Base-by-base conservation (phyloP, 2,329 filamentous ascomycete genomes). In the Waltergamsia citrina region DNA sequence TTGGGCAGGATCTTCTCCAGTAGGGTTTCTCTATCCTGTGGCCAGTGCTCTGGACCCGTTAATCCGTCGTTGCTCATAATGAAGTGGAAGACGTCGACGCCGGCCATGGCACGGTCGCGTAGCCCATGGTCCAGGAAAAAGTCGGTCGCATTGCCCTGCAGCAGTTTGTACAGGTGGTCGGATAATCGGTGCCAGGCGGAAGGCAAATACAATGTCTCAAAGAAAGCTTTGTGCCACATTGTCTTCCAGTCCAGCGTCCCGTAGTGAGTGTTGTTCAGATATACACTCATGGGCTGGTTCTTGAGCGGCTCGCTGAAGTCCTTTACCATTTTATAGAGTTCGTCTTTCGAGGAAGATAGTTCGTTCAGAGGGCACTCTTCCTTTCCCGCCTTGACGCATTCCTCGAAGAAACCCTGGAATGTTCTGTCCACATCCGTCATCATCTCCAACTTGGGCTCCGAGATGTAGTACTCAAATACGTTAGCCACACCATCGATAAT, bases 401-500 rank as follows among this genome's bases (percentile, higher is more conserved):
- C 65, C 16, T 64, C 65, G 3, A 71, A 47, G 33, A 71, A 69
- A 11, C 67, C 67, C 36, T 70, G 52, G 4, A 65, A 57, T 1
- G 60, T 60, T 54, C 56, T 65, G 5, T 63, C 65, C 37, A 67
- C 68, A 0, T 64, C 65, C 10, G 59, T 65, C 3, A 66, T 50
- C 6, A n/a, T n/a, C n/a, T n/a, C n/a, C n/a, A n/a, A n/a, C n/a
- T n/a, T n/a, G n/a, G n/a, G n/a, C n/a, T n/a, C n/a, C n/a, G n/a
- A n/a, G n/a, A 57, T 38, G 7, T 65, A 60, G 29, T 68, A 59
- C 29, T 69, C 63, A 7, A 50, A 53, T 4, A 67, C 58, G 35
- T 66, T 65, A 40, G 68, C 62, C 7, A 62, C 65, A 0, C 65
- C 67, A 36, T 71, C 67, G 0, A 71, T 49, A 10, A 71, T 61